Evolutionary conservation across 345 rosid species (phyloP).

Genomic region (Eutrema yunnanense): DNA sequence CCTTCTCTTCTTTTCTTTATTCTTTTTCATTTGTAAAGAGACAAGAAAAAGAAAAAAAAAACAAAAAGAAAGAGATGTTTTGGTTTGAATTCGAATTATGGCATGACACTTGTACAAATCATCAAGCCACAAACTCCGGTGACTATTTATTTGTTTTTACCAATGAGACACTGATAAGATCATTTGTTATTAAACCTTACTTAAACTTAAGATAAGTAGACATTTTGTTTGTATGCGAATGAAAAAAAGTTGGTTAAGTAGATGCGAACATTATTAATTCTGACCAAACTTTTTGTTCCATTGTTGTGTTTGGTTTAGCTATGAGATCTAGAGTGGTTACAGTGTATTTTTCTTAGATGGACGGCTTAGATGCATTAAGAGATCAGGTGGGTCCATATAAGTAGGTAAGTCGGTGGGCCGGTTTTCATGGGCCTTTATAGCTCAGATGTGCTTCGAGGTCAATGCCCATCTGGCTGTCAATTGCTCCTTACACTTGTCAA

Average conservation of each 20-base stretch:
- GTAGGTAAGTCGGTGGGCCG: constrained; percentile 26
- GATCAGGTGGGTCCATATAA: constrained; percentile 12
- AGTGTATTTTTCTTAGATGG: neutral
- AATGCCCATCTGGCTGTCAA: constrained; percentile 10
- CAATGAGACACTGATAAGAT: neutral
- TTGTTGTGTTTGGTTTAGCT: constrained; percentile 20
- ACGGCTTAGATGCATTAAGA: constrained; percentile 22
- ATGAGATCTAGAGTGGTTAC: constrained; percentile 24
- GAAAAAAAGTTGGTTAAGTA: constrained; percentile 8
- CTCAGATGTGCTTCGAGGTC: constrained; percentile 1
- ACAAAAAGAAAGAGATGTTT: neutral
- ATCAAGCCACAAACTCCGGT: too few relatives aligned
- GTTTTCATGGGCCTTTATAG: constrained; percentile 2
- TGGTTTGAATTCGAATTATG: neutral
- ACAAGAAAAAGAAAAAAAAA: neutral
- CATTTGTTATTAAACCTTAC: too few relatives aligned
- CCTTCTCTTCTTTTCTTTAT: neutral
- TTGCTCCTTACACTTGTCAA: constrained; percentile 8
- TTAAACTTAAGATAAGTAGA: neutral
- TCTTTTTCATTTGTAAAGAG: neutral
- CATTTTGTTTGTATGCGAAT: constrained; percentile 14
- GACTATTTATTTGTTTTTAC: neutral
- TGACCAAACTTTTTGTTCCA: constrained; percentile 22
- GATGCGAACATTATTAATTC: constrained; percentile 23
- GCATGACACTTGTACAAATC: too few relatives aligned